Evolutionary conservation across 225 moss, liverwort and hornwort species (phyloP), one percentile per base, ranked within the genome.

Genomic region (Rhytidiadelphus loreus): DNA sequence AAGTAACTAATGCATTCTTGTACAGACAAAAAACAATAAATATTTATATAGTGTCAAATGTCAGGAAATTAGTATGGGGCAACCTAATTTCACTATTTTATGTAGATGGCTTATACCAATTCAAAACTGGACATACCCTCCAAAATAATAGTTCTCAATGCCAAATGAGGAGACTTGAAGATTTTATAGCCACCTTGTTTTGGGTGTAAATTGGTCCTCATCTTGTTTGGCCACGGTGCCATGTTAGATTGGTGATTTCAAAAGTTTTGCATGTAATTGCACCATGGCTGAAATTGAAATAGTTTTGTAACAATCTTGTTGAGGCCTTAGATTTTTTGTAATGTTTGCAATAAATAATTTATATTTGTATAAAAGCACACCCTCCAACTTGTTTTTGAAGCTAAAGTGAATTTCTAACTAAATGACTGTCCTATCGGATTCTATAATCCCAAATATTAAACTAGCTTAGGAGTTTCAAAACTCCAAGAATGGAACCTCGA

Each of bases 311-410:
- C n/a, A n/a, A n/a, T n/a, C n/a, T n/a, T n/a, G n/a, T n/a, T n/a
- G n/a, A n/a, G n/a, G n/a, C n/a, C n/a, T n/a, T n/a, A n/a, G n/a
- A n/a, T n/a, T n/a, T n/a, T n/a, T n/a, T n/a, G n/a, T n/a, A n/a
- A n/a, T n/a, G n/a, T 71, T 15, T 44, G 17, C 3, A 77, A 9
- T 6, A 10, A 6, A 37, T 1, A 22, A 22, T 77, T 24, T 23
- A 23, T 0, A 76, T 6, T 44, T 17, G 1, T 6, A 0, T 44
- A 13, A 28, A 25, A 44, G 16, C 3, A 9, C 3, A 16, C 28
- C 9, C 0, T 30, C 2, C 17, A 11, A 0, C 4, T 0, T 18
- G 1, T 10, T 29, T 72, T 29, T 19, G 11, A 48, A 4, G 5
- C 0, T 46, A 2, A 19, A 0, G 0, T 19, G 2, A 19, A 48